Base-by-base conservation (phyloP, 306 rosid species). In the Quercus berberidifolia region DNA sequence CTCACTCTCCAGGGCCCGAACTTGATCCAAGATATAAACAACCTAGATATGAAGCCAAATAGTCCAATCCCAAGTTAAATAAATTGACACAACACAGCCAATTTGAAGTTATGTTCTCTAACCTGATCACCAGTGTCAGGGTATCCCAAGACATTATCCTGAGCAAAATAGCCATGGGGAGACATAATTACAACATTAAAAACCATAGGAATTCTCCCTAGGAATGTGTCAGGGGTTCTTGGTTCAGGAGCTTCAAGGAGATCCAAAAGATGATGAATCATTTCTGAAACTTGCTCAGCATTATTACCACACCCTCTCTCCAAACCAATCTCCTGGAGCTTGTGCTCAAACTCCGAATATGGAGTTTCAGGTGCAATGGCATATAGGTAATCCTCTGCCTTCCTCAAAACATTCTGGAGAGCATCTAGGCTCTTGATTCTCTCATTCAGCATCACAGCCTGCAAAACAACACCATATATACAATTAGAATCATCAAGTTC, bases 191-290 rank as follows among this genome's bases (percentile, higher is more conserved):
- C 99, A 74, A 93, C 99, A n/a, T 96, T 96, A 26, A 91, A 96
- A 62, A 96, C 99, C 98, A 96, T 96, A 64, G 99, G 97, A 71
- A 96, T 93, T 83, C 91, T 89, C 31, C 92, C 98, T 38, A 96
- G 97, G 87, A 96, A 96, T 57, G 77, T 90, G 86, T 96, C 99
- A 0, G 91, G 98, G 25, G 95, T 96, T 84, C 92, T 91, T 26
- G 99, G 97, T 54, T 96, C 99, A 21, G 99, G 99, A 41, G 98
- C 99, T 93, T 96, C 99, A 15, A 96, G 97, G 82, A 96, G 99
- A 81, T 96, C 98, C 93, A 93, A 81, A 5, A 96, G 94, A 21
- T 21, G 23, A 21, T 21, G 23, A 21, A 21, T 21, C 23, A 21
- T 21, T 21, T 21, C 23, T 21, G 23, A 21, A 0, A 21, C 23